phyloP scores from a whole-genome alignment of 2,329 filamentous ascomycete genomes.

The Fusarium paranaense region DNA sequence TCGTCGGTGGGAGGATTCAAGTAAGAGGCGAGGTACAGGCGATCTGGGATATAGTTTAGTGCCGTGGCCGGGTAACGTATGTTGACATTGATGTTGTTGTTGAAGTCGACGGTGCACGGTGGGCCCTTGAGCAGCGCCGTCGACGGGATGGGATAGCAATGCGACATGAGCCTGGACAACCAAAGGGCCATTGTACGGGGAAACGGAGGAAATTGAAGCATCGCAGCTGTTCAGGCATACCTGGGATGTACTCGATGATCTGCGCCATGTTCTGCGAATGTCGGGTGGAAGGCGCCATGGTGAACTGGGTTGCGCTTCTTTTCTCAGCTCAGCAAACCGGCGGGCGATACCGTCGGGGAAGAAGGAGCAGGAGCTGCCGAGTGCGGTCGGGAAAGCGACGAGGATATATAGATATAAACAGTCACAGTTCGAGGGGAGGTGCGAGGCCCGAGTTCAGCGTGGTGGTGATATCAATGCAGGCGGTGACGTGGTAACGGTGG shows the following conservation, averaged over 20 bases:
- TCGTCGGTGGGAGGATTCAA: conserved; percentile 81
- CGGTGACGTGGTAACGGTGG: conserved; percentile 34
- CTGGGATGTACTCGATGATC: conserved; percentile 95
- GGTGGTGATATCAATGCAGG: conserved; percentile 22
- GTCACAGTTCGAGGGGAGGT: conserved; percentile 21
- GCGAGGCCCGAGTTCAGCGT: conserved; percentile 21
- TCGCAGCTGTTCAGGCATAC: conserved; percentile 61
- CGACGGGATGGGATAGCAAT: conserved; percentile 44
- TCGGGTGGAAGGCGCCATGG: conserved; percentile 64
- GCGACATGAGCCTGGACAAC: conserved; percentile 44
- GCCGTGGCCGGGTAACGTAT: conserved; percentile 30
- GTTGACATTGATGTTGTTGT: conserved; percentile 8
- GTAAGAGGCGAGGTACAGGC: conserved; percentile 94
- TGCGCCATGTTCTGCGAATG: conserved; percentile 77
- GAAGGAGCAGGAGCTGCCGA: conserved; percentile 7
- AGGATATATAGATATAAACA: conserved; percentile 18
- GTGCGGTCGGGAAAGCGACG: conserved; percentile 6
- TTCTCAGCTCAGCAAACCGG: conserved; percentile 9
- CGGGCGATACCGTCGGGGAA: conserved; percentile 14
- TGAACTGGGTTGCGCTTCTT: conserved; percentile 44
- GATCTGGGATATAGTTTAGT: conserved; percentile 70
- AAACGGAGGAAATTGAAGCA: conserved; percentile 9
- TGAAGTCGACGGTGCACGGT: conserved; percentile 19
- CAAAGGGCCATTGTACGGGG: conserved; percentile 22
- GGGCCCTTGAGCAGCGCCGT: conserved; percentile 17